These are phyloP conservation scores for Chalciporus chontae DNA, from an alignment of 768 basidiomycete species.

Conservation along the genomic window DNA sequence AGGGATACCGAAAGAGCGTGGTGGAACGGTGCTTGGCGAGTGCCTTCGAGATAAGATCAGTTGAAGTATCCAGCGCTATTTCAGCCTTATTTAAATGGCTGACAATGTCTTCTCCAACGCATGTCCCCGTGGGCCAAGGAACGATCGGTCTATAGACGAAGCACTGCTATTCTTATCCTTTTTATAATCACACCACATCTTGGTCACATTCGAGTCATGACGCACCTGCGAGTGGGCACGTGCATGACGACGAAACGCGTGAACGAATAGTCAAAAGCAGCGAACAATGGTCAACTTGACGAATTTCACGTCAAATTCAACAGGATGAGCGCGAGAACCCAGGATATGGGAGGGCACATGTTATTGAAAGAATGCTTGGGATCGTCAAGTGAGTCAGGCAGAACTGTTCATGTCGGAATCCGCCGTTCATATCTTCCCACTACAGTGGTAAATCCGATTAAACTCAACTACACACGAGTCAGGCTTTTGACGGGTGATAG, in stretches of 20 bases:
- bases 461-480: constrained; percentile 14
- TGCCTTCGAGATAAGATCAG: neutral
- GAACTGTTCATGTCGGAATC: constrained; percentile 1
- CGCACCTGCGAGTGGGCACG: neutral
- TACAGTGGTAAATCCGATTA: neutral
- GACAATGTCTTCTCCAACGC: neutral
- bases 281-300: constrained; percentile 5
- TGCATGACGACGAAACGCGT: neutral
- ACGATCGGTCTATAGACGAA: neutral
- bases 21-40: neutral
- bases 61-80: neutral
- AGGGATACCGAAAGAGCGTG: constrained; percentile 4
- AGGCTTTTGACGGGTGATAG: neutral
- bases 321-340: neutral
- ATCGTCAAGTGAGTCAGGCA: constrained; percentile 1
- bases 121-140: too few species aligned
- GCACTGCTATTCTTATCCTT: neutral
- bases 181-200: constrained; percentile 8
- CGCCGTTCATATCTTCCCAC: constrained; percentile 10
- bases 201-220: neutral
- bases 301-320: neutral
- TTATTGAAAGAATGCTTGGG: neutral
- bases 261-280: constrained; percentile 4
- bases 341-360: neutral
- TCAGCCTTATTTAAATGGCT: neutral